Evolutionary conservation across 352 stramenopile genomes (phyloP).

Genomic region (Pythium periplocum): DNA sequence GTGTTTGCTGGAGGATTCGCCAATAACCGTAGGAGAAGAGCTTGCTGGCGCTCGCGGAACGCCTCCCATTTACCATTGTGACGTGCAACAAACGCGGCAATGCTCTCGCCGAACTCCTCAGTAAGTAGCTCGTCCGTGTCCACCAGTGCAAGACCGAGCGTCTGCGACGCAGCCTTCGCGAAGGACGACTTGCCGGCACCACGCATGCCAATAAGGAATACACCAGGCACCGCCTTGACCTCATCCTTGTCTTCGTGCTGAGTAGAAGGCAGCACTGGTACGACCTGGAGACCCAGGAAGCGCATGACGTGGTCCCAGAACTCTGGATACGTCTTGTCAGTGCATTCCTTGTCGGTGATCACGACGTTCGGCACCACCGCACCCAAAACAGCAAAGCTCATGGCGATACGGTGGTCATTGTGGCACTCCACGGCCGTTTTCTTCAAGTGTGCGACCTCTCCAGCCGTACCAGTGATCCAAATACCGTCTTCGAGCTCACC

Average conservation of each 20-base stretch:
- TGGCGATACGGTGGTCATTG: conserved; percentile 98
- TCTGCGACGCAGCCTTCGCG: conserved; percentile 35
- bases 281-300: conserved; percentile 53
- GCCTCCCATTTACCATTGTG: conserved; percentile 64
- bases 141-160: conserved; percentile 53
- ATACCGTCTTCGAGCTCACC: conserved; percentile 74
- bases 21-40: conserved; percentile 55
- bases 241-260: conserved; percentile 17
- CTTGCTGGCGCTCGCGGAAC: conserved; percentile 66
- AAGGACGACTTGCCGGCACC: conserved; percentile 83
- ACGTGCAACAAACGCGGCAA: conserved; percentile 58
- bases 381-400: conserved; percentile 96
- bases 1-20: conserved; percentile 49
- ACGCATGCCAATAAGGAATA: conserved; percentile 88
- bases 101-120: conserved; percentile 57
- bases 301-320: conserved; percentile 89
- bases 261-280: conserved; percentile 22
- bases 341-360: conserved; percentile 97
- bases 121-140: conserved; percentile 80
- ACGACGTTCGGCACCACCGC: conserved; percentile 89
- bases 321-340: conserved; percentile 97
- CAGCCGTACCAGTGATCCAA: conserved; percentile 63
- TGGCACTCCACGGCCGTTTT: conserved; percentile 83
- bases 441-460: conserved; percentile 42
- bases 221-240: conserved; percentile 20